Percentiles rank a stretch among this genome's conserved stretches.
phyloP scores from a whole-genome alignment of 306 rosid genomes.

The Hippophae tibetana region DNA sequence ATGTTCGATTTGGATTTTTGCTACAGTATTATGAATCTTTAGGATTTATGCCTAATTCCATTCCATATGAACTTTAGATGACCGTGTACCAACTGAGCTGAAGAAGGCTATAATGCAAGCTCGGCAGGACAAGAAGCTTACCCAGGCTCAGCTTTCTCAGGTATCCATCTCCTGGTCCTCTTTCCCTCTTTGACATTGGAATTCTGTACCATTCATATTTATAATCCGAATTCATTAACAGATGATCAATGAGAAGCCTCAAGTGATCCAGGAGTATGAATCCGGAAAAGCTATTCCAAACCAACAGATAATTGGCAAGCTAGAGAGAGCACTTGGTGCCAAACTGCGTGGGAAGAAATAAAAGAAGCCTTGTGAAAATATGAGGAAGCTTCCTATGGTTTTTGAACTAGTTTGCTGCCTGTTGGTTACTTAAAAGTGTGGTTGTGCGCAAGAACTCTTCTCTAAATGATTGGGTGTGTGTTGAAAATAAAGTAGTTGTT shows the following conservation, averaged over 20 bases:
- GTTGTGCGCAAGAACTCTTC: conserved; percentile 10
- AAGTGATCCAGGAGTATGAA: conserved; percentile 79
- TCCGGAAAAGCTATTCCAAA: conserved; percentile 86
- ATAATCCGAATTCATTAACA: conserved; percentile 11
- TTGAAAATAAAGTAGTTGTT: not conserved
- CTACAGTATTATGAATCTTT: too few relatives aligned
- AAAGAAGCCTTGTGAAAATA: conserved; percentile 1
- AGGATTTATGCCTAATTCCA: not conserved
- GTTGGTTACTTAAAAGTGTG: conserved; percentile 11
- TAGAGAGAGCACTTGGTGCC: conserved; percentile 77
- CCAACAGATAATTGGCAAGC: conserved; percentile 72
- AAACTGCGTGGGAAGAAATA: conserved; percentile 75
- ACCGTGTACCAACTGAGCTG: conserved; percentile 67
- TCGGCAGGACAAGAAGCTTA: conserved; percentile 63
- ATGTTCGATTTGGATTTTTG: too few relatives aligned
- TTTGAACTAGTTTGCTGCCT: conserved; percentile 1
- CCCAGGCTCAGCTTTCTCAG: conserved; percentile 83
- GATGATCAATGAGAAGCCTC: conserved; percentile 91
- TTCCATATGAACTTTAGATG: conserved; percentile 29
- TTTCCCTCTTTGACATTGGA: not conserved
- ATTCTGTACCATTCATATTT: not conserved
- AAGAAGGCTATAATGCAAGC: conserved; percentile 85
- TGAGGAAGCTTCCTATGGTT: not conserved
- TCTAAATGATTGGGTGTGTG: conserved; percentile 3
- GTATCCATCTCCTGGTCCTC: conserved; percentile 21